Evolutionary conservation across 2,329 filamentous ascomycete genomes (phyloP), one percentile per base, ranked within the genome.

Genomic region (Colletotrichum sp.): DNA sequence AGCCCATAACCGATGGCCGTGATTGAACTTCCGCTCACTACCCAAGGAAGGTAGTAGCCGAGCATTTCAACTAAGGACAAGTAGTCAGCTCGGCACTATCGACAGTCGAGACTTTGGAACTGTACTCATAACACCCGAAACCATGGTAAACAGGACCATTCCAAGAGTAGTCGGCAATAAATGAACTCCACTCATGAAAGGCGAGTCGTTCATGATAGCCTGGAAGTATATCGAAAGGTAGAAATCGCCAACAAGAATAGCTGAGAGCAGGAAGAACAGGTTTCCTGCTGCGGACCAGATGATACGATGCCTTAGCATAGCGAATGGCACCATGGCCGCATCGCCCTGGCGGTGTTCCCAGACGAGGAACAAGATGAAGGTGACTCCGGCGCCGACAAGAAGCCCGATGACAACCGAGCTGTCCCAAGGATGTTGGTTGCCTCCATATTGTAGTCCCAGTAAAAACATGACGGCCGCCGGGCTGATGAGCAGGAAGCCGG

Each of bases 141-240:
- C 68, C 13, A 80, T 66, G 24, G 78, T 72, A 18, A 78, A 76
- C 18, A 79, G 8, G 5, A 79, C 48, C 61, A 79, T 73, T 2
- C 77, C 70, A 5, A 81, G n/a, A 15, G 79, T 80, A 2, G 73
- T 71, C 5, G 81, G 78, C 18, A 85, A 78, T 52, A 80, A 78
- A 67, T 80, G 77, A 15, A 83, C 79, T 32, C 82, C 82, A 16
- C 80, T 81, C 72, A 78, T 78, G 12, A 78, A 34, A 16, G 67
- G 67, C 4, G 67, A 52, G 28, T 70, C 67, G 4, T 64, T 24
- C 10, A 84, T 84, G 74, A 89, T 83, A 30, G 85, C 83, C 80
- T 90, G 87, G 82, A 90, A 89, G 83, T 88, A 90, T 71, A 89
- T 84, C 5, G 88, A 87, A 5, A 89, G 81, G 76, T 88, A 88